Base-by-base conservation (phyloP, 192 early-diverging fungal species). In the Rhizophagus clarus region DNA sequence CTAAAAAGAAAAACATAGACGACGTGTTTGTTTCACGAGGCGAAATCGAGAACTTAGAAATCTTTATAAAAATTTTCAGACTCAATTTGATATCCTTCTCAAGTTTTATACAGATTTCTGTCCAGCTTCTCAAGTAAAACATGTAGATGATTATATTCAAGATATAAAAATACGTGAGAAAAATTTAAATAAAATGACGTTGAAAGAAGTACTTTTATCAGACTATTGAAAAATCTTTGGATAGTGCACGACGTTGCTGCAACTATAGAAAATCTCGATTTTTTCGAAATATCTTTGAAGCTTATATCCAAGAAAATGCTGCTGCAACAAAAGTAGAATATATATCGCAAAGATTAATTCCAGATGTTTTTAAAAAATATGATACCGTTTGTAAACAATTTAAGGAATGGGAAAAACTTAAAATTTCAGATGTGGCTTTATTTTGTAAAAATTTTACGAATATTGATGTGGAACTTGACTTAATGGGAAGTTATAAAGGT, bases 401-500 rank as follows among this genome's bases (percentile, higher is more conserved):
- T 76, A 64, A 64, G 40, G 61, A 76, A 24, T 76, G 75, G 75
- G 61, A 61, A 63, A 24, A 61, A 26, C 17, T 79, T 2, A 69
- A 56, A 71, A 61, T 12, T n/a, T 40, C 66, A n/a, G 12, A 51
- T 8, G 77, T 49, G 9, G 1, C 47, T 20, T n/a, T 71, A 3
- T 15, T 79, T 26, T 79, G 68, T 68, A 71, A 70, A 61, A 71
- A 70, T 71, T 51, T 70, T 12, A 47, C 63, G 10, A 69, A 71
- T 71, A 15, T 70, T 22, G 15, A 71, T 32, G 31, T 4, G 3
- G 77, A 79, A 61, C 9, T 76, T 1, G 20, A 64, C 15, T 76
- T 76, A 17, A 62, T 76, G 61, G 2, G 15, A 32, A 4, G n/a
- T 28, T 22, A 62, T 34, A 42, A 61, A 34, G 5, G 1, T 15